Conservation (phyloP, 257 asterid genomes). For the Przewalskia tangutica region DNA sequence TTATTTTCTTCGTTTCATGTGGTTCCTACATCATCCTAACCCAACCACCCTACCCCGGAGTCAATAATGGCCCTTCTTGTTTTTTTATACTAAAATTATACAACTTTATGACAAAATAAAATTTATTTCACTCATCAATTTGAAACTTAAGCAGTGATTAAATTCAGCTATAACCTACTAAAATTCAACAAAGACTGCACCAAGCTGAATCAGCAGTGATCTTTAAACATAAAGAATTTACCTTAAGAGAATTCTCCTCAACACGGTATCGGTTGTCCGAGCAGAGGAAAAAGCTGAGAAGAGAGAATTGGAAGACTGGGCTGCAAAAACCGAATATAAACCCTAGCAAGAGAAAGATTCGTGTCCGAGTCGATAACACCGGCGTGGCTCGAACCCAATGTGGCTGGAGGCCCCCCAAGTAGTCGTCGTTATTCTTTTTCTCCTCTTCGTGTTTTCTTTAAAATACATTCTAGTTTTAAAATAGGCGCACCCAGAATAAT, state of each 20-base stretch:
- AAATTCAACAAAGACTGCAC: neutral
- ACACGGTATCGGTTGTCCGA: neutral
- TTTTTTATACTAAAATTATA: neutral
- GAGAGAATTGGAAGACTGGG: neutral
- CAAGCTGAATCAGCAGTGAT: neutral
- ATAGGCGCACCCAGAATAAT: no score
- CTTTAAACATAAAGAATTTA: neutral
- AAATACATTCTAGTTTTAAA: no score
- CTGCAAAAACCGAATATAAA: neutral
- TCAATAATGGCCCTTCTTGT: neutral
- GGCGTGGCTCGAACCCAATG: neutral
- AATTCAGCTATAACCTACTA: neutral
- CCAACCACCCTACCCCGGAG: neutral
- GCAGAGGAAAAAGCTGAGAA: neutral
- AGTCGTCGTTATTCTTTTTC: neutral
- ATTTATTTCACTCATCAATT: neutral
- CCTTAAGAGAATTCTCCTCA: neutral
- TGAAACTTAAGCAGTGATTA: neutral
- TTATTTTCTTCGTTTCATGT: neutral
- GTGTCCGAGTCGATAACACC: neutral
- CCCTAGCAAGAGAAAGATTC: neutral
- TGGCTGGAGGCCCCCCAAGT: neutral
- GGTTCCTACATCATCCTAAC: neutral
- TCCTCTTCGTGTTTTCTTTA: no score
- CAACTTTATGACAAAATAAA: neutral